These are phyloP conservation scores for Paecilomyces fulvus DNA, from an alignment of 2,329 filamentous ascomycete species.

Conservation along the genomic window DNA sequence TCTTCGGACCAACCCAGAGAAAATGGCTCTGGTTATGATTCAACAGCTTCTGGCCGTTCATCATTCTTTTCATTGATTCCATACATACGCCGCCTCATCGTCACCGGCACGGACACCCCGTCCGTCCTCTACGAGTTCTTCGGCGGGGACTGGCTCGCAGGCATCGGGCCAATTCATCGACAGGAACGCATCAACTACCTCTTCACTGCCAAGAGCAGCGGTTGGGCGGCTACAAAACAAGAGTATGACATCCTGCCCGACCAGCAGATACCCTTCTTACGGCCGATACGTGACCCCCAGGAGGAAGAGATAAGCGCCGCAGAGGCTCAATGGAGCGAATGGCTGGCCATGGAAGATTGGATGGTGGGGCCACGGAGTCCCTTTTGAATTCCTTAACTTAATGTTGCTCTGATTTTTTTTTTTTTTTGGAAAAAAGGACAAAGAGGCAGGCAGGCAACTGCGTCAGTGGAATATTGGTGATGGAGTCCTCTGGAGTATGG, in stretches of 20 bases:
- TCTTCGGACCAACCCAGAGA: constrained; percentile 24
- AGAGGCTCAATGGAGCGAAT: constrained; percentile 83
- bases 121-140: constrained; percentile 84
- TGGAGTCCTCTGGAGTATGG: not conserved
- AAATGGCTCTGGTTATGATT: constrained; percentile 13
- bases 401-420: not conserved
- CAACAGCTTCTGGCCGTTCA: constrained; percentile 13
- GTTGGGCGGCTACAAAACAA: constrained; percentile 79
- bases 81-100: constrained; percentile 83
- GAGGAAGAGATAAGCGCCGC: constrained; percentile 74
- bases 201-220: constrained; percentile 86
- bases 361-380: constrained; percentile 69
- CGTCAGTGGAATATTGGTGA: not conserved
- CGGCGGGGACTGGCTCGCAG: constrained; percentile 73
- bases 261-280: constrained; percentile 78
- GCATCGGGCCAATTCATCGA: constrained; percentile 74
- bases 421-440: not conserved
- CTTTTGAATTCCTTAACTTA: constrained; percentile 12
- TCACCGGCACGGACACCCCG: constrained; percentile 85
- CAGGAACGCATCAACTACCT: constrained; percentile 87
- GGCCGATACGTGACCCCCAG: constrained; percentile 64
- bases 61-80: constrained; percentile 61
- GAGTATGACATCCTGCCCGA: constrained; percentile 80
- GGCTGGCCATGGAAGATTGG: constrained; percentile 97
- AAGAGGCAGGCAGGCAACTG: constrained; percentile 1